phyloP scores from a whole-genome alignment of 768 basidiomycete genomes.

The Tephrocybe sp. region DNA sequence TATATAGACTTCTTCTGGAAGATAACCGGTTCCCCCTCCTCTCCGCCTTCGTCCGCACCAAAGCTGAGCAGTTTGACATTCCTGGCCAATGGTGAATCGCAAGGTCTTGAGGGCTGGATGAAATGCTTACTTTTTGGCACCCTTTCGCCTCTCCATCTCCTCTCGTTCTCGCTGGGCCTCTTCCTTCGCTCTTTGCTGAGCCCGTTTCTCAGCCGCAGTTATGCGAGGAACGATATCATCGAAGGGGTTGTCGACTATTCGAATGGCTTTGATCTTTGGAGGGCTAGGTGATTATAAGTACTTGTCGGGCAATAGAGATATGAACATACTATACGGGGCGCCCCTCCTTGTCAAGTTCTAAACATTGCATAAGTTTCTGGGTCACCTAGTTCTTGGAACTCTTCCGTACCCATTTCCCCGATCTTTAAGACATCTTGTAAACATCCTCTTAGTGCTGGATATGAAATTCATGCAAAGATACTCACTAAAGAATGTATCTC shows the following conservation, averaged over 20 bases:
- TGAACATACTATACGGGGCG: slow-evolving; percentile 74
- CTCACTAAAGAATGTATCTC: slow-evolving; percentile 88
- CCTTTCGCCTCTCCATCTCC: slow-evolving; percentile 64
- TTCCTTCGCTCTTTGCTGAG: slow-evolving; percentile 79
- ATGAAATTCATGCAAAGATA: slow-evolving; percentile 8
- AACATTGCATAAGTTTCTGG: slow-evolving; percentile 3
- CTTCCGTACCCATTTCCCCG: slow-evolving; percentile 73
- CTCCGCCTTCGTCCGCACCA: slow-evolving; percentile 69
- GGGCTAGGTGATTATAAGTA: slow-evolving; percentile 47
- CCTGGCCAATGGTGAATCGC: slow-evolving; percentile 35
- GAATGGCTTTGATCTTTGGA: slow-evolving; percentile 83
- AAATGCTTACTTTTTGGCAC: slow-evolving; percentile 81
- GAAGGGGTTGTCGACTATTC: slow-evolving; percentile 92
- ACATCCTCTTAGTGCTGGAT: neutral
- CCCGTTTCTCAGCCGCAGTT: slow-evolving; percentile 87
- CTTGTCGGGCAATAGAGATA: neutral
- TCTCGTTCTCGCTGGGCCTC: slow-evolving; percentile 76
- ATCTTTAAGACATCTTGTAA: slow-evolving; percentile 84
- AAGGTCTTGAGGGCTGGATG: neutral
- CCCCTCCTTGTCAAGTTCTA: slow-evolving; percentile 73
- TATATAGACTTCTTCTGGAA: slow-evolving; percentile 81
- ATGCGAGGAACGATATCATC: slow-evolving; percentile 95
- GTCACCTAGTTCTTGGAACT: neutral
- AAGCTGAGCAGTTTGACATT: slow-evolving; percentile 91
- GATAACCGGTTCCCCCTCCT: slow-evolving; percentile 49